Base-by-base conservation (phyloP, 208 protist genomes). In the Wallacemonas sp. region DNA sequence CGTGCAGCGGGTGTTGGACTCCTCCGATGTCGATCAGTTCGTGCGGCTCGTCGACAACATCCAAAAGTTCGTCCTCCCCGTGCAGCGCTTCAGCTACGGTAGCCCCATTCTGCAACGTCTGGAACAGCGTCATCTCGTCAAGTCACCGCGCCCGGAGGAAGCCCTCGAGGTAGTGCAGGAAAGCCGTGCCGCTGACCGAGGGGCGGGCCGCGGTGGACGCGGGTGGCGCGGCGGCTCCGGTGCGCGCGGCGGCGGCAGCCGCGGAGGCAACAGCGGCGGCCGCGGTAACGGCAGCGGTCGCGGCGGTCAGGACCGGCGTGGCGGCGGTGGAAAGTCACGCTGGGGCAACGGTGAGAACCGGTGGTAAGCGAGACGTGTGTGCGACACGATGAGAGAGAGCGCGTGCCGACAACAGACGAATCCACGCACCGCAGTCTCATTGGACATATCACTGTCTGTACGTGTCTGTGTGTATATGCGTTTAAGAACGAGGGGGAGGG, bases 1-100 rank as follows among this genome's bases (percentile, higher is more conserved):
- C 17, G 95, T 98, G 29, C 98, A 99, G 82, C 97, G 97, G 55
- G 82, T 99, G 45, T 69, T 99, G 4, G 97, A 99, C 73, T 92
- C 81, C 13, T 87, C 83, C 17, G 79, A 90, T 62, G 74, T 88
- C 33, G 85, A 90, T 26, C 85, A 94, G 71, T 91, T 87, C 42
- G 78, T 78, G 50, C 71, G 75, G 57, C 81, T 96, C 10, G 79
- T 94, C 36, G 78, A 95, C 66, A 89, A 92, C 73, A 95, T 95
- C 50, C 74, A 92, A 75, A 83, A 90, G 64, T 93, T 91, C 60
- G 81, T 98, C 17, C 63, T 91, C 33, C 85, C 92, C 1, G 93
- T 98, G n/a, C 87, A 91, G 26, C 93, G 89, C 44, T 98, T 92
- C 75, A 98, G 89, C 22, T 98, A 98, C 68, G 97, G 97, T 26